These are phyloP conservation scores for Russula olivacea DNA, from an alignment of 768 basidiomycete species.

Conservation along the genomic window DNA sequence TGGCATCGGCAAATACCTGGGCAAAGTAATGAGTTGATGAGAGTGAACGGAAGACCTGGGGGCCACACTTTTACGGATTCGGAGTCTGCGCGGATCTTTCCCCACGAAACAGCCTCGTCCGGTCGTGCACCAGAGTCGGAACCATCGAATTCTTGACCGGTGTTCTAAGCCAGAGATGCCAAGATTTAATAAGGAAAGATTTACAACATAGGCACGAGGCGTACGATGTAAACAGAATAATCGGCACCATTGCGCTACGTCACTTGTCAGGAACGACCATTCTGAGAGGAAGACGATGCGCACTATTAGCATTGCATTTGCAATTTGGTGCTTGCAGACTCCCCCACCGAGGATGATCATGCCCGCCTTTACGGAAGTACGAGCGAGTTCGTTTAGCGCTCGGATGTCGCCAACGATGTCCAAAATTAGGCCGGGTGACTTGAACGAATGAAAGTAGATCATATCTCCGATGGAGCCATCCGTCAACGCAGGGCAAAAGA, in stretches of 20 bases:
- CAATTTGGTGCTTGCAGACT: slow-evolving; percentile 98
- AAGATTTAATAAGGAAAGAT: neutral
- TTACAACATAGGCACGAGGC: slow-evolving; percentile 28
- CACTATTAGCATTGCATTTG: slow-evolving; percentile 99
- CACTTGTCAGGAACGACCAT: slow-evolving; percentile 10
- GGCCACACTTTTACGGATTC: slow-evolving; percentile 70
- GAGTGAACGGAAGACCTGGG: too few relatives aligned
- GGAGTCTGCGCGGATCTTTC: slow-evolving; percentile 85
- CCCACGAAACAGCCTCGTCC: slow-evolving; percentile 98
- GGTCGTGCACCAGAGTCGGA: slow-evolving; percentile 96
- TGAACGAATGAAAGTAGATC: slow-evolving; percentile 98
- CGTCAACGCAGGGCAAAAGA: slow-evolving; percentile 96
- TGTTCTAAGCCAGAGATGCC: slow-evolving; percentile 53
- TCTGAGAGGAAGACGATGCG: slow-evolving; percentile 28
- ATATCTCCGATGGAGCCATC: slow-evolving; percentile 98
- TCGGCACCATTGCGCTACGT: slow-evolving; percentile 93
- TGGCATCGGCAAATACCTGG: slow-evolving; percentile 90
- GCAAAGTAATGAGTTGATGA: neutral
- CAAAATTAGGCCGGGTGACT: slow-evolving; percentile 72
- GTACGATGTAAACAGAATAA: slow-evolving; percentile 89
- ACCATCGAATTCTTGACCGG: slow-evolving; percentile 98
- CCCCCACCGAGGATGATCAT: slow-evolving; percentile 99
- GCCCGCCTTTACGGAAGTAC: slow-evolving; percentile 87
- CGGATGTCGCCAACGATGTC: slow-evolving; percentile 97
- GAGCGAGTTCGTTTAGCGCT: slow-evolving; percentile 79